Evolutionary conservation across 176 grass and related monocot species (phyloP).

Genomic region (Aegilops umbellulata): DNA sequence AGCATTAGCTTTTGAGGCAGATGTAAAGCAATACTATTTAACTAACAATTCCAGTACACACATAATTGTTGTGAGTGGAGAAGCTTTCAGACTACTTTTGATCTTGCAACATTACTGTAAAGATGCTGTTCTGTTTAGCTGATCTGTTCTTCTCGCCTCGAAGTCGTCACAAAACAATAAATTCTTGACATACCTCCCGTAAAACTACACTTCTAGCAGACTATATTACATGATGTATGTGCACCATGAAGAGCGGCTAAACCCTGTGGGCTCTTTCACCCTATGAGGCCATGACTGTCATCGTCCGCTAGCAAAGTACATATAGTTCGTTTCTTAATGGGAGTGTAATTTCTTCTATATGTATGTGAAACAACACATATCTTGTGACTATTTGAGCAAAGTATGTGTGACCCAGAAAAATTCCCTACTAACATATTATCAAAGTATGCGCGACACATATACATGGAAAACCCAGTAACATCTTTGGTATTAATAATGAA

Average conservation of each 20-base stretch:
- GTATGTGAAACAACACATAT: too few species aligned
- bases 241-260: too few species aligned
- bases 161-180: neutral
- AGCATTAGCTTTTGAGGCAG: neutral
- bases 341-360: too few species aligned
- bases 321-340: too few species aligned
- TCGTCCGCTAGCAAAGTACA: too few species aligned
- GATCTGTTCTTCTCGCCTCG: neutral
- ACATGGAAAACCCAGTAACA: neutral
- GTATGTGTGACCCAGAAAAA: too few species aligned
- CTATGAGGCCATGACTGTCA: too few species aligned
- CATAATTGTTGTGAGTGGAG: conserved; percentile 15
- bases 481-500: neutral
- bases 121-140: neutral
- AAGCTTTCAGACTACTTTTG: conserved; percentile 6
- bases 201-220: neutral
- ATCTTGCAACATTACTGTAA: neutral
- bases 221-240: neutral
- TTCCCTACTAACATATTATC: too few species aligned
- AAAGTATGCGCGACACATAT: too few species aligned
- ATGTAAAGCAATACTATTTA: neutral
- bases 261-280: too few species aligned
- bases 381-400: too few species aligned
- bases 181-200: neutral
- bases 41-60: neutral